Evolutionary conservation across 768 basidiomycete species (phyloP), one percentile per base, ranked within the genome.

Genomic region (Naganishia vishniacii): DNA sequence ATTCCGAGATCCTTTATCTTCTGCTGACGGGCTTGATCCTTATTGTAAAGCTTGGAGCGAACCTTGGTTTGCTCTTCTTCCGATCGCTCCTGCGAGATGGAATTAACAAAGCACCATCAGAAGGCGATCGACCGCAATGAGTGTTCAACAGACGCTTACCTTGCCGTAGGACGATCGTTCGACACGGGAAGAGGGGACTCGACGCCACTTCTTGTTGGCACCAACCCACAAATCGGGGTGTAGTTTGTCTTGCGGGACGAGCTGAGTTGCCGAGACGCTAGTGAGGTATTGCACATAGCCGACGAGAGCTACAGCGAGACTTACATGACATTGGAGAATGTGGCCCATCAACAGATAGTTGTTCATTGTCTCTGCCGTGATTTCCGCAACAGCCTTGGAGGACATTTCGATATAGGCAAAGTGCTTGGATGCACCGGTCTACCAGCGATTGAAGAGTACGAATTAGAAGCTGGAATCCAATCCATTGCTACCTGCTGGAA

Each of bases 291-390:
- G 23, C 25, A 48, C 20, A 48, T 7, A 23, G 26, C 20, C n/a
- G 31, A 29, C 47, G 48, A 23, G 29, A 44, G 42, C 29, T 40
- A 46, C n/a, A n/a, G n/a, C n/a, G n/a, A 13, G 6, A 70, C 76
- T 64, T 42, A 78, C 77, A 34, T 70, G 88, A 81, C 94, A 98
- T 46, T 84, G 84, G 61, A 99, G 82, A 67, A 99, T 88, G 74
- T 95, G 94, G 7, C 94, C 93, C 82, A 88, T 84, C 68, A 99
- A 82, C 41, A 99, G 83, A 78, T 97, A 99, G 80, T 95, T 98
- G 82, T 99, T 86, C 95, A 98, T 98, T 47, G 94, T 98, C 73
- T 98, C 95, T 1, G 89, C 87, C 8, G 95, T 95, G 67, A 99
- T 97, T 73, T 92, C 80, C 0, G 95, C 93, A 31, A 98, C 92